Base-by-base conservation (phyloP, 1,284 basidiomycete genomes). In the Puccinia hordei region DNA sequence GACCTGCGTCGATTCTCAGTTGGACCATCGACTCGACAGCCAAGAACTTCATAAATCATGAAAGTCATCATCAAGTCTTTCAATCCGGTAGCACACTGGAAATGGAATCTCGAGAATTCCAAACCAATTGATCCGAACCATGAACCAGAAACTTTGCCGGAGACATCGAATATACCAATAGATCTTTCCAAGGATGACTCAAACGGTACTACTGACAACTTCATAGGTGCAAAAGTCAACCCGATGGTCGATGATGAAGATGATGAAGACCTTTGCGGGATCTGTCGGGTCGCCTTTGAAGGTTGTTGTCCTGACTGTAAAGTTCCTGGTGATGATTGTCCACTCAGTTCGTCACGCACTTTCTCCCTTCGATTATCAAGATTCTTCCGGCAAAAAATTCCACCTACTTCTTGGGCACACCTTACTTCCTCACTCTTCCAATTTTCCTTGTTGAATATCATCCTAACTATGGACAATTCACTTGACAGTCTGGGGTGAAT, bases 291-390 rank as follows among this genome's bases (percentile, higher is more conserved):
- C 6, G 90, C 94, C 0, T 97, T 91, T 84, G 95, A 98, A 85
- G 92, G 92, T 0, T 95, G 93, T 83, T 97, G 95, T 87, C 94
- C 95, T 5, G 90, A 91, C 4, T 98, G 95, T 87, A 95, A 94
- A 86, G 90, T 95, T 83, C 95, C 95, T 0, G 95, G 95, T n/a
- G 95, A 97, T 83, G 94, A 95, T 84, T 97, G 95, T 87, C 95
- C 95, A 0, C 87, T 97, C 41, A 96, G 95, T 97, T 83, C 84
- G 91, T 75, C 24, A 12, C 24, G 15, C n/a, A 44, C 8, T 69
- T 53, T 57, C 35, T 71, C 35, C 65, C 53, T 44, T 68, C n/a
- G 12, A 79, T 24, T 65, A 13, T 17, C n/a, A 24, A 19, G 35
- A 53, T n/a, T 30, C 44, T 49, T 65, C 65, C 5, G 38, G 6